Percentiles rank a stretch among this genome's conserved stretches.
phyloP scores from a whole-genome alignment of 2,329 filamentous ascomycete genomes.

The Stachybotrys chlorohalonatus region DNA sequence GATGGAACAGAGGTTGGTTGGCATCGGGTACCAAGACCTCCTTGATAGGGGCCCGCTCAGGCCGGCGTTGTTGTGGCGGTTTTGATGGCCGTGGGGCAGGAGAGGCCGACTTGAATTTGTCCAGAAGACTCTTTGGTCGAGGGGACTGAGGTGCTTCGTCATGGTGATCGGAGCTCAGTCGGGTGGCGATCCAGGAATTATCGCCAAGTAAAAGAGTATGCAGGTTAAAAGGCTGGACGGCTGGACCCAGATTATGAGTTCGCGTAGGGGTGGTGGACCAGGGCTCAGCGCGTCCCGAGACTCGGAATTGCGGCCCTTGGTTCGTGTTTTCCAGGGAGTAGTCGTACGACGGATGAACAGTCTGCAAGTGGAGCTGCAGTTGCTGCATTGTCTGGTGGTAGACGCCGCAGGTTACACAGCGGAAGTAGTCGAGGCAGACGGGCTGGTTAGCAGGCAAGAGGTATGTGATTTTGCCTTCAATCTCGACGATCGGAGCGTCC shows the following conservation, averaged over 20 bases:
- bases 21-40: slow-evolving; percentile 37
- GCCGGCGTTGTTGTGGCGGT: slow-evolving; percentile 3
- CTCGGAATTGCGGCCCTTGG: slow-evolving; percentile 28
- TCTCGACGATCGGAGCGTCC: slow-evolving; percentile 11
- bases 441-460: slow-evolving; percentile 32
- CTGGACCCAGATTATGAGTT: slow-evolving; percentile 32
- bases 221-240: slow-evolving; percentile 34
- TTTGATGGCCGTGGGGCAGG: slow-evolving; percentile 6
- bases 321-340: slow-evolving; percentile 28
- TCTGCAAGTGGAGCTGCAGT: slow-evolving; percentile 38
- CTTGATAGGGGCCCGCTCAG: slow-evolving; percentile 9
- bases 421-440: slow-evolving; percentile 36
- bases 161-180: slow-evolving; percentile 25
- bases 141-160: slow-evolving; percentile 17
- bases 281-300: slow-evolving; percentile 21
- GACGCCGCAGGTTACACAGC: slow-evolving; percentile 42
- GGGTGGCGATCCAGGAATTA: slow-evolving; percentile 33
- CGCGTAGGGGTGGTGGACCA: slow-evolving; percentile 20
- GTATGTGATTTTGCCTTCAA: slow-evolving; percentile 35
- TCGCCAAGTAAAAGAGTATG: slow-evolving; percentile 35
- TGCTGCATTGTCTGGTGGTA: slow-evolving; percentile 37
- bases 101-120: slow-evolving; percentile 14
- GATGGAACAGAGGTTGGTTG: slow-evolving; percentile 46
- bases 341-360: slow-evolving; percentile 34
- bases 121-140: slow-evolving; percentile 8